These are phyloP conservation scores for Penicillium mononematosum DNA, from an alignment of 495 filamentous ascomycete species.

Conservation along the genomic window DNA sequence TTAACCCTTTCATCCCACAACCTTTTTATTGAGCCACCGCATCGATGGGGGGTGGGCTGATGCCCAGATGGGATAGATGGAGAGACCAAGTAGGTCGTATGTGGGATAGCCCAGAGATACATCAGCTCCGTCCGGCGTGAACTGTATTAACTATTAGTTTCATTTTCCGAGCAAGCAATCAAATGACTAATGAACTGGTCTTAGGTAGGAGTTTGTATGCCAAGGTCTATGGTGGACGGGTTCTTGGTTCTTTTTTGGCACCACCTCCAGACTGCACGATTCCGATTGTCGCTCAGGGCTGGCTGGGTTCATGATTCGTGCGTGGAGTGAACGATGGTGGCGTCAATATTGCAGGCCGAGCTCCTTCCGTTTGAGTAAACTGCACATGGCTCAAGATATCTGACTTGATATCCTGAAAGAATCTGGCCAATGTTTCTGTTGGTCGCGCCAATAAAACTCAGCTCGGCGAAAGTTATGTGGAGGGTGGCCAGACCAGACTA, in stretches of 20 bases:
- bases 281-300: neutral
- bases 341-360: neutral
- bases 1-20: neutral
- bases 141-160: neutral
- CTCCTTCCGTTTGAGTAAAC: neutral
- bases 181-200: neutral
- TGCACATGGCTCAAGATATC: neutral
- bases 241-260: neutral
- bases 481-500: neutral
- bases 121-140: neutral
- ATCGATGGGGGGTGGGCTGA: neutral
- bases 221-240: neutral
- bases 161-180: too few species aligned
- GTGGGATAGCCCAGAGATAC: neutral
- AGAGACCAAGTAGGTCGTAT: neutral
- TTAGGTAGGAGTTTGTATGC: neutral
- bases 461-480: neutral
- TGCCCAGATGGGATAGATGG: neutral
- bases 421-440: neutral
- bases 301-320: neutral
- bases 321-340: neutral
- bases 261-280: neutral
- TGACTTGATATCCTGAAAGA: neutral
- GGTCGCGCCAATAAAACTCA: neutral
- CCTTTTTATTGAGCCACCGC: neutral